phyloP scores from a whole-genome alignment of 768 basidiomycete genomes.

The Suillus spraguei region DNA sequence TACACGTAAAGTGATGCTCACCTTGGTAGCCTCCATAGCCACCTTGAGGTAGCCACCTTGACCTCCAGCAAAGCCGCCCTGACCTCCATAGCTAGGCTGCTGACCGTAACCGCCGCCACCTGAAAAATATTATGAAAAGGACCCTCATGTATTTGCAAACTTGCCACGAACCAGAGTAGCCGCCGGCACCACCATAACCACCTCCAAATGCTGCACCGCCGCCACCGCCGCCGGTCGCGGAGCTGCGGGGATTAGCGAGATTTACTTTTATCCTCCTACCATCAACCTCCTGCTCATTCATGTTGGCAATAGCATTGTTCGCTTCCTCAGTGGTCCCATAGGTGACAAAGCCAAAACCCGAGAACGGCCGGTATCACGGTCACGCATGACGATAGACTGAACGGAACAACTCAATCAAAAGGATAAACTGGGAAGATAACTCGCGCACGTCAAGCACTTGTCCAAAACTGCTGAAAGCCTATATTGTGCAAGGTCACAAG shows the following conservation, averaged over 20 bases:
- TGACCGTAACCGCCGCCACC: constrained; percentile 30
- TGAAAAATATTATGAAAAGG: constrained; percentile 24
- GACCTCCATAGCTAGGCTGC: constrained; percentile 26
- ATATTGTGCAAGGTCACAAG: constrained; percentile 27
- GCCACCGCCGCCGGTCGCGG: constrained; percentile 53
- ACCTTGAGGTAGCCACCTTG: constrained; percentile 26
- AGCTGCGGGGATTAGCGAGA: constrained; percentile 69
- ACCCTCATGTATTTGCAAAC: background rate
- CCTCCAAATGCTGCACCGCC: constrained; percentile 27
- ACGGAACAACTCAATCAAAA: constrained; percentile 35
- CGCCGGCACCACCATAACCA: constrained; percentile 37
- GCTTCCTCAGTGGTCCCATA: constrained; percentile 67
- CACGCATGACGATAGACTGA: constrained; percentile 97
- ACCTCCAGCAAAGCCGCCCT: constrained; percentile 33
- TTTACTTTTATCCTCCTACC: constrained; percentile 91
- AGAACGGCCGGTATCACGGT: constrained; percentile 96
- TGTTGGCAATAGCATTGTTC: constrained; percentile 65
- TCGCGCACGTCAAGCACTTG: constrained; percentile 89
- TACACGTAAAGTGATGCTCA: constrained; percentile 15
- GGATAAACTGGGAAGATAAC: constrained; percentile 27
- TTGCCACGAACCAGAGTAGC: constrained; percentile 30
- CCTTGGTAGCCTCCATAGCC: constrained; percentile 30
- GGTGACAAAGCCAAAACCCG: constrained; percentile 98
- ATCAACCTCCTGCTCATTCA: constrained; percentile 94
- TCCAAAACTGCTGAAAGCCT: constrained; percentile 87